Conservation (phyloP, 2,329 filamentous ascomycete species). For the Ophioceras dolichostomum region DNA sequence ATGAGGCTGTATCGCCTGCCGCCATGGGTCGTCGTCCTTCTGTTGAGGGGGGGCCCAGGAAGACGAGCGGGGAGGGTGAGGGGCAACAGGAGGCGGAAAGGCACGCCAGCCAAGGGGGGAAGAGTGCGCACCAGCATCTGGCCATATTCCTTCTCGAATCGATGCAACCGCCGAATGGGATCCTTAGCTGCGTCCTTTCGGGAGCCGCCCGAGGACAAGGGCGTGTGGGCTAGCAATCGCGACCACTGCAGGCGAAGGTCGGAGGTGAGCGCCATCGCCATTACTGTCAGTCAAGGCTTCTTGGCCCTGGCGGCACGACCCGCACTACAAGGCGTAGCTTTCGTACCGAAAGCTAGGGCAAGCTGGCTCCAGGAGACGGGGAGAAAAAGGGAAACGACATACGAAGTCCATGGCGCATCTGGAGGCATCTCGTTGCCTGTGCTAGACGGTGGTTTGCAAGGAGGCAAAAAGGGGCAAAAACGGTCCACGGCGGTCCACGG, state of each 20-base stretch:
- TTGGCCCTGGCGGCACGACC: no score
- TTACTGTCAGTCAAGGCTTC: no score
- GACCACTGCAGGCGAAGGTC: conserved; percentile 39
- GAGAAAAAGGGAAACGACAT: no score
- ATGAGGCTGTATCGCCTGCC: no score
- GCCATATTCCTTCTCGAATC: conserved; percentile 55
- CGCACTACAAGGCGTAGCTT: no score
- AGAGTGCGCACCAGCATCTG: conserved; percentile 40
- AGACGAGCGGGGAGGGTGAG: background rate
- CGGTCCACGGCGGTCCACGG: no score
- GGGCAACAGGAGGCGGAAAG: conserved; percentile 2
- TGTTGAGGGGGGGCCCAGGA: background rate
- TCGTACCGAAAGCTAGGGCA: no score
- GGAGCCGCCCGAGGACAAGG: conserved; percentile 41
- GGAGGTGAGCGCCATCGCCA: conserved; percentile 4
- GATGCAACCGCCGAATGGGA: conserved; percentile 49
- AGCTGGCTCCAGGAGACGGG: no score
- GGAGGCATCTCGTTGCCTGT: conserved; percentile 2
- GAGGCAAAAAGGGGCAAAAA: no score
- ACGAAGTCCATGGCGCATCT: conserved; percentile 3
- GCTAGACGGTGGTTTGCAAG: no score
- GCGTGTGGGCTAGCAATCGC: conserved; percentile 51
- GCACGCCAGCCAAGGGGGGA: no score
- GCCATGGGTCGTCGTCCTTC: no score
- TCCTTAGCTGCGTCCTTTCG: conserved; percentile 50